Evolutionary conservation across 176 grass and related monocot genomes (phyloP), one percentile per base, ranked within the genome.

Genomic region (Paspalum notatum): DNA sequence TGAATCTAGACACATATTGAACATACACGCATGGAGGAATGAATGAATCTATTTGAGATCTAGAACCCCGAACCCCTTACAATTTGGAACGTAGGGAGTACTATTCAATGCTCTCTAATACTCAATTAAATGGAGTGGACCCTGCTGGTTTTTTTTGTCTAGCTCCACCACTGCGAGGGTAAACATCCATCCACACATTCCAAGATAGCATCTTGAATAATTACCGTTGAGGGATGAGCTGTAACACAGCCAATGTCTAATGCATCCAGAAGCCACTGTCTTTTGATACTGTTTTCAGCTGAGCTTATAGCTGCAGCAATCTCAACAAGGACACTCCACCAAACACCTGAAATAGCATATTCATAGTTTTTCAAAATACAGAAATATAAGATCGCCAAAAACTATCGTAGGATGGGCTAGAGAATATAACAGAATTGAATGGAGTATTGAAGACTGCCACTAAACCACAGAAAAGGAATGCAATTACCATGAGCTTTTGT

Each of bases 201-300:
- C 25, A 80, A 78, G 40, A 73, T 9, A 41, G 6, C 9, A 71
- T 61, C n/a, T n/a, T 76, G 46, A 79, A 58, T 46, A 60, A 80
- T 89, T 86, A 98, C 95, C 66, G 84, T 95, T 48, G 86, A 91
- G 50, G 92, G 95, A 62, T 98, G 75, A 69, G 86, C 83, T 60
- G 95, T 75, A 56, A 98, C 81, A 49, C 90, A 98, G 22, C 88
- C 86, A 63, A 89, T 82, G 41, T 95, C 92, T 66, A 98, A 82
- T 63, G 96, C 96, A 95, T 93, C 95, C 75, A 93, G 76, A 93
- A 98, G 90, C 92, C 95, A 98, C 56, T 91, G 90, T 46, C 85
- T 87, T 91, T 86, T 93, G 38, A 86, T 74, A 71, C 71, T 68
- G 51, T 62, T 75, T 56, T 91, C 81, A 79, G 86, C 80, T 53